Percentiles rank a stretch among this genome's conserved stretches.
Conservation (phyloP, 148 eudicot species). For the Chenopodium formosanum region DNA sequence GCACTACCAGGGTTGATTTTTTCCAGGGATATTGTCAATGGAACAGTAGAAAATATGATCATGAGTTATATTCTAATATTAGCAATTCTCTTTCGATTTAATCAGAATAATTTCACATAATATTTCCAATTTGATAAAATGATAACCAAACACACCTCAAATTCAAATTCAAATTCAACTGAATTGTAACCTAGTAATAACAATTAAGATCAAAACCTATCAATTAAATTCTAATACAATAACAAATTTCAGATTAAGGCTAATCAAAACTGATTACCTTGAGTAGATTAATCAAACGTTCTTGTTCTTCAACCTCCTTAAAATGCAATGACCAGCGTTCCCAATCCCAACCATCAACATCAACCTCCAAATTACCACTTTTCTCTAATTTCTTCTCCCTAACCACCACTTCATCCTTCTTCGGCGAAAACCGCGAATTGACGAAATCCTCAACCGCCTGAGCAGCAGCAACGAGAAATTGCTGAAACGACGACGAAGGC, state of each 20-base stretch:
- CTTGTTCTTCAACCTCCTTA: constrained; percentile 78
- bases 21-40: background rate
- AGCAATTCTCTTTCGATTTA: background rate
- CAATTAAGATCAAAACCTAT: background rate
- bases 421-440: constrained; percentile 30
- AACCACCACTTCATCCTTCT: constrained; percentile 20
- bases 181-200: background rate
- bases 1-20: background rate
- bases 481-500: constrained; percentile 31
- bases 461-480: constrained; percentile 38
- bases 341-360: constrained; percentile 86
- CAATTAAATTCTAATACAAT: background rate
- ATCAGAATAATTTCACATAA: background rate
- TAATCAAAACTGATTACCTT: constrained; percentile 37
- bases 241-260: too few species aligned
- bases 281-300: constrained; percentile 51
- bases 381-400: constrained; percentile 11
- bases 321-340: constrained; percentile 79
- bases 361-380: constrained; percentile 26
- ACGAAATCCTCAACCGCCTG: constrained; percentile 49
- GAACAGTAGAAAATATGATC: background rate
- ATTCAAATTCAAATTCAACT: background rate
- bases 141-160: background rate
- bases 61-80: background rate
- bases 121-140: background rate